A percentile compares a stretch with the other conserved stretches of the same genome.
phyloP scores from a whole-genome alignment of 139 green algal species.

The Chlamydomonas applanata region DNA sequence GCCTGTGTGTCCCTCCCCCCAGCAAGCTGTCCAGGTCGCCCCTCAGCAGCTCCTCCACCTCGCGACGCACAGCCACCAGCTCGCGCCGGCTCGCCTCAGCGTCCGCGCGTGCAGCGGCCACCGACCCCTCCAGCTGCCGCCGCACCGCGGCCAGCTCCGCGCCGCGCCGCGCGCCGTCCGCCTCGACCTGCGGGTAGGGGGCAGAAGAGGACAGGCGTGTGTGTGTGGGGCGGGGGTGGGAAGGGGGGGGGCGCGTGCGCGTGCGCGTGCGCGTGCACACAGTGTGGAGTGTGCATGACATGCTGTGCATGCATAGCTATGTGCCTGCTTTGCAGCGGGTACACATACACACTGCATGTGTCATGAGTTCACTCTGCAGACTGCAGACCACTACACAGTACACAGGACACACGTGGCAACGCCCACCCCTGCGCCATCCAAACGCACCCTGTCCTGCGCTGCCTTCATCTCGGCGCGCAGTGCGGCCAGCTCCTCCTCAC shows the following conservation, averaged over 20 bases:
- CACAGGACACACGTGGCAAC: no score
- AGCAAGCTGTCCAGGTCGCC: background rate
- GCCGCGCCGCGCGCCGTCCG: conserved; percentile 1
- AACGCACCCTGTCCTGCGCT: background rate
- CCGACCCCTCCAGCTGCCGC: conserved; percentile 12
- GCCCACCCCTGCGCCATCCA: background rate
- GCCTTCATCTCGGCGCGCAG: conserved; percentile 17
- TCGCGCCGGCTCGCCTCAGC: background rate
- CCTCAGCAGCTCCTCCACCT: conserved; percentile 27
- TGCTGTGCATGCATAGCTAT: no score
- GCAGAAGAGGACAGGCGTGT: background rate
- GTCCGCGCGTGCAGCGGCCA: conserved; percentile 22
- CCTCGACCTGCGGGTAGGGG: background rate
- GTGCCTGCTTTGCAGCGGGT: no score
- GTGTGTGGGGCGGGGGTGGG: no score
- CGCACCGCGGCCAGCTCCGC: conserved; percentile 30
- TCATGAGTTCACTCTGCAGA: no score
- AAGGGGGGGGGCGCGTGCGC: no score
- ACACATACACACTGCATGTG: no score
- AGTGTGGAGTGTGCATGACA: background rate
- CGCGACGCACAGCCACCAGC: conserved; percentile 16
- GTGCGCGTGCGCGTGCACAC: no score
- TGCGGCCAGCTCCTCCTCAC: conserved; percentile 14
- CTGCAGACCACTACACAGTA: no score
- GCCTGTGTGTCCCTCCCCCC: conserved; percentile 1